Percentiles rank a stretch among this genome's conserved stretches.
These are phyloP conservation scores for Tricholoma saponaceum DNA, from an alignment of 768 basidiomycete species.

Conservation along the genomic window DNA sequence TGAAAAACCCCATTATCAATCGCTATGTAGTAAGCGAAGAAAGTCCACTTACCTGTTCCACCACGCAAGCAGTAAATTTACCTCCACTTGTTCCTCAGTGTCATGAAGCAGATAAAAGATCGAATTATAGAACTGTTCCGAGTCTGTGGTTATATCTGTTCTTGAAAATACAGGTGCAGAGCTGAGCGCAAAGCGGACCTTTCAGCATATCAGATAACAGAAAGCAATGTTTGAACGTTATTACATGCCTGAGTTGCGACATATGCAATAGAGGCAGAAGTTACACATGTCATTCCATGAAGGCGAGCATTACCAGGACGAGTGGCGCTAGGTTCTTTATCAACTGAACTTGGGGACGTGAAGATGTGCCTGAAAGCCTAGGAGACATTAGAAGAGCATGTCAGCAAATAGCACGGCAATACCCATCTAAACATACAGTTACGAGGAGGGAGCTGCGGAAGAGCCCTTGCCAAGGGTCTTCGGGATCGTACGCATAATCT, in stretches of 20 bases:
- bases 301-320: conserved; percentile 5
- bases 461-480: conserved; percentile 23
- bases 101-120: background rate
- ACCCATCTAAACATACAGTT: conserved; percentile 11
- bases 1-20: background rate
- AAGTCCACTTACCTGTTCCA: background rate
- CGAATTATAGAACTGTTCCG: too few species aligned
- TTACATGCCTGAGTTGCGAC: conserved; percentile 9
- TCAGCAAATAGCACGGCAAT: too few species aligned
- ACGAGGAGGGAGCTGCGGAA: conserved; percentile 17
- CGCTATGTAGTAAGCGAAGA: background rate
- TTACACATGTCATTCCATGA: conserved; percentile 11
- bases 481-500: conserved; percentile 12
- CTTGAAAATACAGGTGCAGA: background rate
- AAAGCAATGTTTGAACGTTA: background rate
- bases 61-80: background rate
- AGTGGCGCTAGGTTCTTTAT: conserved; percentile 1
- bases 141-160: too few species aligned
- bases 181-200: background rate
- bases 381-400: background rate
- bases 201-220: background rate
- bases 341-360: conserved; percentile 5
- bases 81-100: background rate
- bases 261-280: conserved; percentile 8
- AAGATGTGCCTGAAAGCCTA: conserved; percentile 11